These are phyloP conservation scores for Pseudomonodictys pantanalensis DNA, from an alignment of 495 filamentous ascomycete genomes.

Conservation along the genomic window DNA sequence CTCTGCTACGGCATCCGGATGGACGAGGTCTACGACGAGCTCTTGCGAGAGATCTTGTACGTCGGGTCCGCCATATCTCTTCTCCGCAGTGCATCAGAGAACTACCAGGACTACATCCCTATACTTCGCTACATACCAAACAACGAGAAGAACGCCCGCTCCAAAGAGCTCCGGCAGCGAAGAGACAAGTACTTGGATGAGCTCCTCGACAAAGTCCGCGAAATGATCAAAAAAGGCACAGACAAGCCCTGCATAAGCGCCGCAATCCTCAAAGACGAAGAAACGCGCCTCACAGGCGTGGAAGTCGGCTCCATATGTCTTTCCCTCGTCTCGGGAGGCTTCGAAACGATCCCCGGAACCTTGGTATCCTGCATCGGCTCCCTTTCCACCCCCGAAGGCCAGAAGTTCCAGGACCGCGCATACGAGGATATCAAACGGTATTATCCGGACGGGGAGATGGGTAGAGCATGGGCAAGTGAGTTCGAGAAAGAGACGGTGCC, in stretches of 20 bases:
- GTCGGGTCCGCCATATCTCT: slow-evolving; percentile 51
- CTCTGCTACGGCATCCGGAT: slow-evolving; percentile 57
- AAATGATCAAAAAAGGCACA: slow-evolving; percentile 50
- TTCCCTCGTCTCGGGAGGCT: slow-evolving; percentile 52
- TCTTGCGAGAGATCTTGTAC: slow-evolving; percentile 51
- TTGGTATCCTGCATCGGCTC: slow-evolving; percentile 50
- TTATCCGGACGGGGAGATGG: slow-evolving; percentile 48
- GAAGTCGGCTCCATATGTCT: slow-evolving; percentile 53
- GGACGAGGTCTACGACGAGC: slow-evolving; percentile 49
- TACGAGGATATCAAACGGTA: slow-evolving; percentile 54
- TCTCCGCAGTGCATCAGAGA: slow-evolving; percentile 50
- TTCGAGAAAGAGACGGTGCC: slow-evolving; percentile 57
- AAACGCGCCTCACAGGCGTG: slow-evolving; percentile 49
- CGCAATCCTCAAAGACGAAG: slow-evolving; percentile 51
- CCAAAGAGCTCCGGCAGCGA: slow-evolving; percentile 46
- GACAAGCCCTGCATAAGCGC: slow-evolving; percentile 54
- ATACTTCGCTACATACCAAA: slow-evolving; percentile 48
- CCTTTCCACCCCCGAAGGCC: slow-evolving; percentile 48
- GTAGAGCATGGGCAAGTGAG: slow-evolving; percentile 50
- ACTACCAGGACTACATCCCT: slow-evolving; percentile 54
- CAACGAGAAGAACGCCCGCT: slow-evolving; percentile 49
- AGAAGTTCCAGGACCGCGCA: slow-evolving; percentile 50
- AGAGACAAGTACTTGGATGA: slow-evolving; percentile 50
- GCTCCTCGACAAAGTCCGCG: slow-evolving; percentile 49
- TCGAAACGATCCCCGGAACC: slow-evolving; percentile 53